These are phyloP conservation scores for Leccinum subrobustum DNA, from an alignment of 1,284 basidiomycete genomes.

Conservation along the genomic window DNA sequence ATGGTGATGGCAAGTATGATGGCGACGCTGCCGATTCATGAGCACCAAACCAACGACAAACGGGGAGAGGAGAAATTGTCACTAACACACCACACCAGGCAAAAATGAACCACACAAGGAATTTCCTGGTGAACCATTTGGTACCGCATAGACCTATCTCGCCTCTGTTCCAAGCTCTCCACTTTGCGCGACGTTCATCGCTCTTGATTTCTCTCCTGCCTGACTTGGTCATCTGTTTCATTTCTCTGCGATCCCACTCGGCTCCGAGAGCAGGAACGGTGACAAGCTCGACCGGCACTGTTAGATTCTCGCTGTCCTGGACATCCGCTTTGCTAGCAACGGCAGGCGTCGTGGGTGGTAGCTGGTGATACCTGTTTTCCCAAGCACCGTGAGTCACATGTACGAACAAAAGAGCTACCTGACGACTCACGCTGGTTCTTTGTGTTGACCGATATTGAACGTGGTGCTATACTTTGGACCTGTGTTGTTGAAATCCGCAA, in stretches of 20 bases:
- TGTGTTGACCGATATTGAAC: conserved; percentile 42
- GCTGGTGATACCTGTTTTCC: conserved; percentile 50
- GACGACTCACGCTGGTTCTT: conserved; percentile 38
- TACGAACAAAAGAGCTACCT: background rate
- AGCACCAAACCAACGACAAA: conserved; percentile 6
- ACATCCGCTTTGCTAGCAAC: conserved; percentile 30
- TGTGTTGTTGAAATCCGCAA: conserved; percentile 88
- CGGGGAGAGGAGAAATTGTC: background rate
- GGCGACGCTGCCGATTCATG: conserved; percentile 48
- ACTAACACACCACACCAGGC: conserved; percentile 63
- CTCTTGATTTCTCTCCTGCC: conserved; percentile 58
- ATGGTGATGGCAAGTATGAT: conserved; percentile 74
- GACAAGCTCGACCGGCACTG: conserved; percentile 70
- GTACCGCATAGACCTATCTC: conserved; percentile 72
- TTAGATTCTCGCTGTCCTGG: conserved; percentile 31
- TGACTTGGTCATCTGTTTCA: conserved; percentile 70
- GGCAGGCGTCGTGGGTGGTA: conserved; percentile 42
- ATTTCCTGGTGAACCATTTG: conserved; percentile 68
- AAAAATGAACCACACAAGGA: conserved; percentile 69
- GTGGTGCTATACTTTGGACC: conserved; percentile 77
- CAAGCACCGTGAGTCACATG: conserved; percentile 5
- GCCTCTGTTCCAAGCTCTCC: conserved; percentile 71
- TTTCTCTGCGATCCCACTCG: conserved; percentile 80
- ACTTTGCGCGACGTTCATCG: conserved; percentile 55
- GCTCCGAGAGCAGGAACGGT: conserved; percentile 86